These are phyloP conservation scores for Iris pallida DNA, from an alignment of 116 monocot genomes.

Conservation along the genomic window DNA sequence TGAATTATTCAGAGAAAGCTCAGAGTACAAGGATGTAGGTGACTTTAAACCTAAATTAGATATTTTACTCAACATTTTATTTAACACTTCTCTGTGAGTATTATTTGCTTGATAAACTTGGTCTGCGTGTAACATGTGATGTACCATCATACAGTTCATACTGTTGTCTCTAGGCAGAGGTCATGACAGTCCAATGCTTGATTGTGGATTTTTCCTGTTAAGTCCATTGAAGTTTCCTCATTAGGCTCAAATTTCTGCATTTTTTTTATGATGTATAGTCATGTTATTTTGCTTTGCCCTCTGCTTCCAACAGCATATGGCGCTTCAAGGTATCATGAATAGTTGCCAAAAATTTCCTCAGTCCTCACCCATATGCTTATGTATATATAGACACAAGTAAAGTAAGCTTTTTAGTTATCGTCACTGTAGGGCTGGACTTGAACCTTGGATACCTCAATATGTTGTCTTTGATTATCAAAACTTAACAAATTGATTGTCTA, in stretches of 20 bases:
- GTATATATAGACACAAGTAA: not conserved
- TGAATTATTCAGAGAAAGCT: constrained; percentile 54
- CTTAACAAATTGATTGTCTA: not conserved
- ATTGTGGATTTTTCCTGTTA: not conserved
- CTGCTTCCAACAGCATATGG: not conserved
- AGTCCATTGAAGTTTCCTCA: not conserved
- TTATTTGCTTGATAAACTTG: not conserved
- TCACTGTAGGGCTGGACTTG: not conserved
- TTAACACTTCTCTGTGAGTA: not conserved
- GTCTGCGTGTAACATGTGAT: not conserved
- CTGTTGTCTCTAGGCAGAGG: not conserved
- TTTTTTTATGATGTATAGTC: not conserved
- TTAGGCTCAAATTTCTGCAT: not conserved
- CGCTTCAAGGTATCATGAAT: not conserved
- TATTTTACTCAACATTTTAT: not conserved
- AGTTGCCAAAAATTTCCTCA: not conserved
- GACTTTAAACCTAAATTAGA: not conserved
- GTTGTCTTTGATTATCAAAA: not conserved
- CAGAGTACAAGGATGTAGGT: constrained; percentile 70
- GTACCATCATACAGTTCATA: not conserved
- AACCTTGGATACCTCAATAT: not conserved
- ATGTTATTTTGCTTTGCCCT: not conserved
- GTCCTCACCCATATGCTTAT: not conserved
- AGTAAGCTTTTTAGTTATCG: too few species aligned
- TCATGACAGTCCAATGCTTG: not conserved